These are phyloP conservation scores for Naematelia encephala DNA, from an alignment of 768 basidiomycete species.

Conservation along the genomic window DNA sequence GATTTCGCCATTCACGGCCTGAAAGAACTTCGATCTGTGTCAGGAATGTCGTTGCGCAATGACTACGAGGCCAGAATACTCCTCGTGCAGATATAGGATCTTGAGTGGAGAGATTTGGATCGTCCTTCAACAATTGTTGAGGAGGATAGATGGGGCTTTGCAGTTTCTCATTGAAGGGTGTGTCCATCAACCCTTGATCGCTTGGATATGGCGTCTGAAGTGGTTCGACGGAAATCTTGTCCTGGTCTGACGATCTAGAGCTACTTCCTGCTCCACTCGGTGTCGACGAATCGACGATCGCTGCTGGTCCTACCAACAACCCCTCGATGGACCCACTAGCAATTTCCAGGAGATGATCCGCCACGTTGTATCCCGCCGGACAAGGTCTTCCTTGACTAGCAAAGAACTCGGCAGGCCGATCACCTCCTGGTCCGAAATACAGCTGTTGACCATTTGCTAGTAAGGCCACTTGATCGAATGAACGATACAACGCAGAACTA, in stretches of 20 bases:
- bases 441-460: slow-evolving; percentile 67
- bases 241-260: slow-evolving; percentile 1
- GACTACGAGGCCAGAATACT: slow-evolving; percentile 23
- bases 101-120: not conserved
- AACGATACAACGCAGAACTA: slow-evolving; percentile 76
- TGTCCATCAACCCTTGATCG: slow-evolving; percentile 9
- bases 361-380: slow-evolving; percentile 81
- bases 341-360: slow-evolving; percentile 86
- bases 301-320: slow-evolving; percentile 7
- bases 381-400: slow-evolving; percentile 57
- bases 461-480: slow-evolving; percentile 77
- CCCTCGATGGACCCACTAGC: slow-evolving; percentile 57
- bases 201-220: not conserved
- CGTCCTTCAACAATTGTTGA: slow-evolving; percentile 2
- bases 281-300: not conserved
- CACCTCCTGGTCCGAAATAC: slow-evolving; percentile 73
- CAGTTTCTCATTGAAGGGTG: slow-evolving; percentile 17
- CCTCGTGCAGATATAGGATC: not conserved
- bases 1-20: slow-evolving; percentile 78
- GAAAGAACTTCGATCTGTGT: slow-evolving; percentile 81
- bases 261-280: slow-evolving; percentile 4
- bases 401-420: slow-evolving; percentile 68
- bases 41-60: slow-evolving; percentile 73
- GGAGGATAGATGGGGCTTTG: slow-evolving; percentile 10
- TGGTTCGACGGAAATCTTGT: not conserved